Evolutionary conservation across 129 eudicot species (phyloP).

Genomic region (Flaveria ramosissima): DNA sequence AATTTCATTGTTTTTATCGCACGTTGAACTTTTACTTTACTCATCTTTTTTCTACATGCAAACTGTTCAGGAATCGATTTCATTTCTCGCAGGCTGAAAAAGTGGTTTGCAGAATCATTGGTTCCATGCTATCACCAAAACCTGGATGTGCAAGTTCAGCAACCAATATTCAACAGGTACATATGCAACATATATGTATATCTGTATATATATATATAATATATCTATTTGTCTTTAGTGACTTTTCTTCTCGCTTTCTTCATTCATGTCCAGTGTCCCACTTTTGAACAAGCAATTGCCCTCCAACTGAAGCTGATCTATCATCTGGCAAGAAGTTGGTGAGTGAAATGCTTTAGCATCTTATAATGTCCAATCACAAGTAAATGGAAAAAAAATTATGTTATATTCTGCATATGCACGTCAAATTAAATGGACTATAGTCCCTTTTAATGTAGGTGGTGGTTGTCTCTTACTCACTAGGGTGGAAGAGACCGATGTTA

Average conservation of each 20-base stretch:
- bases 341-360: conserved; percentile 33
- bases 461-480: conserved; percentile 80
- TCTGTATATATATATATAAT: neutral
- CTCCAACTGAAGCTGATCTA: conserved; percentile 66
- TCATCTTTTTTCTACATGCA: too few species aligned
- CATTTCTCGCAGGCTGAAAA: conserved; percentile 58
- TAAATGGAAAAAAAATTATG: neutral
- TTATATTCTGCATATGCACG: conserved; percentile 6
- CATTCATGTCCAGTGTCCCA: conserved; percentile 57
- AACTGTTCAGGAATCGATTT: conserved; percentile 9
- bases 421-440: conserved; percentile 19
- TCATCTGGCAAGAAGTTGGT: conserved; percentile 67
- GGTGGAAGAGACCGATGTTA: conserved; percentile 84
- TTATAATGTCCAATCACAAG: neutral
- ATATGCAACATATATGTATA: neutral
- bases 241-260: conserved; percentile 10
- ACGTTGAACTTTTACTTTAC: neutral
- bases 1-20: neutral
- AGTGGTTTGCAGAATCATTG: conserved; percentile 66
- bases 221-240: neutral
- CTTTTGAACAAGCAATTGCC: conserved; percentile 79
- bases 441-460: conserved; percentile 51
- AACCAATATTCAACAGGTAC: conserved; percentile 65
- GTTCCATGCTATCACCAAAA: conserved; percentile 53
- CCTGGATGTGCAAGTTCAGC: conserved; percentile 46